Evolutionary conservation across 2,329 filamentous ascomycete genomes (phyloP).

Genomic region (Pseudopyricularia cyperi): DNA sequence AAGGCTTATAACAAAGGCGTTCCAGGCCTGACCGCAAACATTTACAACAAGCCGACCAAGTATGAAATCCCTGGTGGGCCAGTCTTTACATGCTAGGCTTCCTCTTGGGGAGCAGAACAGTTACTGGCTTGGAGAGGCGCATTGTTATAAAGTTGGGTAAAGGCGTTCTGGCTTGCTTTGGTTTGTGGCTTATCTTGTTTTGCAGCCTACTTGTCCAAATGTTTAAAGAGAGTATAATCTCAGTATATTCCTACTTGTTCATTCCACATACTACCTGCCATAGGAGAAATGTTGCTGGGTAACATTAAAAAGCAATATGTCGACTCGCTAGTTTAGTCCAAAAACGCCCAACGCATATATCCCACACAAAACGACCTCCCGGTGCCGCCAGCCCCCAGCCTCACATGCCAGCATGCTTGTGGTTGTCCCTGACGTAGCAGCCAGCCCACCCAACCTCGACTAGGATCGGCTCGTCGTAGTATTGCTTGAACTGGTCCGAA

Average conservation of each 20-base stretch:
- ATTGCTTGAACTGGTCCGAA: slow-evolving; percentile 8
- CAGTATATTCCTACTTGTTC: no score
- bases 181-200: no score
- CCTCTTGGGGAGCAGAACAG: neutral
- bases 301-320: neutral
- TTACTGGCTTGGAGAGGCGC: no score
- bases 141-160: no score
- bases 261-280: no score
- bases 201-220: no score
- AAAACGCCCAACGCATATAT: neutral
- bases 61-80: neutral
- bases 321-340: neutral
- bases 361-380: neutral
- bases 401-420: neutral
- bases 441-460: slow-evolving; percentile 1
- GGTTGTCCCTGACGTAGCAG: neutral
- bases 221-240: no score
- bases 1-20: neutral
- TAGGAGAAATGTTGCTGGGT: no score
- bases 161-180: no score
- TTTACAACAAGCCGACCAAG: neutral
- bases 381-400: neutral
- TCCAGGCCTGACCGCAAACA: neutral
- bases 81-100: neutral
- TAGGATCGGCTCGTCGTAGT: slow-evolving; percentile 7